These are phyloP conservation scores for Moelleriella libera DNA, from an alignment of 2,329 filamentous ascomycete species.

Conservation along the genomic window DNA sequence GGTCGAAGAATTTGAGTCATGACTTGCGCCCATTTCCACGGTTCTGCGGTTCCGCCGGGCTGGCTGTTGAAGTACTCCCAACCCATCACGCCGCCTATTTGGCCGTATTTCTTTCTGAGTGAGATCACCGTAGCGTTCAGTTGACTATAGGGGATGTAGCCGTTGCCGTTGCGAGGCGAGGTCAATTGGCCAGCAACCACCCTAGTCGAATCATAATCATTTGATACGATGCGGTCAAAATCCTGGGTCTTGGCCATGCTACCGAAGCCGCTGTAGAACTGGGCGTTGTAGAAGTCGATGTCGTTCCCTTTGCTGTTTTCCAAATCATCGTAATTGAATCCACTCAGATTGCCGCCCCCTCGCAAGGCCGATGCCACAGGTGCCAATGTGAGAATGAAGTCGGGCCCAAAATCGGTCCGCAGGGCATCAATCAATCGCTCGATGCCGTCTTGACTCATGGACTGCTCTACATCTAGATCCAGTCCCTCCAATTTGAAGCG, in stretches of 20 bases:
- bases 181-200: constrained; percentile 70
- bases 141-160: constrained; percentile 29
- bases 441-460: constrained; percentile 50
- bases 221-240: constrained; percentile 32
- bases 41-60: constrained; percentile 33
- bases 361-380: constrained; percentile 62
- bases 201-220: constrained; percentile 56
- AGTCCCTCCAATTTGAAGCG: constrained; percentile 49
- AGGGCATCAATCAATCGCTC: constrained; percentile 52
- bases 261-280: constrained; percentile 84
- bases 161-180: constrained; percentile 51
- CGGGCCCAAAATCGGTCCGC: constrained; percentile 49
- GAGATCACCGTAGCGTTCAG: constrained; percentile 24
- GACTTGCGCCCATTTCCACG: constrained; percentile 61
- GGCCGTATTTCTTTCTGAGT: constrained; percentile 35
- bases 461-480: constrained; percentile 66
- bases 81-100: constrained; percentile 74
- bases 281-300: constrained; percentile 72
- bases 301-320: constrained; percentile 47
- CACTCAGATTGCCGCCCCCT: constrained; percentile 47
- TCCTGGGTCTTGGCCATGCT: constrained; percentile 24
- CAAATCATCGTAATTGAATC: constrained; percentile 62
- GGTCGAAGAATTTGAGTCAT: constrained; percentile 14
- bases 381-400: constrained; percentile 63
- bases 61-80: constrained; percentile 78